Evolutionary conservation across 495 filamentous ascomycete species (phyloP).

Genomic region (Apiosordaria backusii): DNA sequence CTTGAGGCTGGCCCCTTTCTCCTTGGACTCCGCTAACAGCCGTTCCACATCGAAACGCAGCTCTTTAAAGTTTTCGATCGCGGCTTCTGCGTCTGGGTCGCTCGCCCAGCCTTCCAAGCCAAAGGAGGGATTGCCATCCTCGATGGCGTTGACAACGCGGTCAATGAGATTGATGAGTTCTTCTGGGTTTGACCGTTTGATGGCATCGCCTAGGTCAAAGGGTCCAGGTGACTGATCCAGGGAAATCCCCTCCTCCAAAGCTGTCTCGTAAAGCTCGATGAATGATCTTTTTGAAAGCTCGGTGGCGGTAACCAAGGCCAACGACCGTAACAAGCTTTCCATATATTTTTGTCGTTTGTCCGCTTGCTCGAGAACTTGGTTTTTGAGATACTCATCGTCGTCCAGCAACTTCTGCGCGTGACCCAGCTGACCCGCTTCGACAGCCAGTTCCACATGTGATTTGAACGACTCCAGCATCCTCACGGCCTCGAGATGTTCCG

Average conservation of each 20-base stretch:
- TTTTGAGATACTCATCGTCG: slow-evolving; percentile 37
- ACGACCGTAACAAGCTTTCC: slow-evolving; percentile 26
- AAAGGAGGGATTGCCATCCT: slow-evolving; percentile 35
- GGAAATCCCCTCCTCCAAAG: slow-evolving; percentile 36
- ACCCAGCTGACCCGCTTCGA: slow-evolving; percentile 34
- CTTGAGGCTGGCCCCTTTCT: slow-evolving; percentile 52
- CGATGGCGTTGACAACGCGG: slow-evolving; percentile 32
- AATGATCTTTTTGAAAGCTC: slow-evolving; percentile 25
- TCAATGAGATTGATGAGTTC: slow-evolving; percentile 38
- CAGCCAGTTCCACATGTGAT: slow-evolving; percentile 40
- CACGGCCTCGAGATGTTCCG: slow-evolving; percentile 67
- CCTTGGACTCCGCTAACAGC: slow-evolving; percentile 40
- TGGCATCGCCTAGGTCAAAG: slow-evolving; percentile 32
- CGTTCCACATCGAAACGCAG: slow-evolving; percentile 39
- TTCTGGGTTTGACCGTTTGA: slow-evolving; percentile 41
- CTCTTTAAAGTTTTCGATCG: slow-evolving; percentile 33
- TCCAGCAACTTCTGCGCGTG: slow-evolving; percentile 40
- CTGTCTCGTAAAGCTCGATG: slow-evolving; percentile 38
- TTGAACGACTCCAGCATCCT: slow-evolving; percentile 79
- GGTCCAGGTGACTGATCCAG: slow-evolving; percentile 22
- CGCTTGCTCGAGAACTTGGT: slow-evolving; percentile 23
- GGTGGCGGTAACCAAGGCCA: slow-evolving; percentile 24
- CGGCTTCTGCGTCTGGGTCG: slow-evolving; percentile 34
- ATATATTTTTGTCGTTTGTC: slow-evolving; percentile 24
- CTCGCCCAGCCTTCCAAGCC: slow-evolving; percentile 14